Evolutionary conservation across 257 asterid genomes (phyloP), one percentile per base, ranked within the genome.

Genomic region (Rehmannia glutinosa): DNA sequence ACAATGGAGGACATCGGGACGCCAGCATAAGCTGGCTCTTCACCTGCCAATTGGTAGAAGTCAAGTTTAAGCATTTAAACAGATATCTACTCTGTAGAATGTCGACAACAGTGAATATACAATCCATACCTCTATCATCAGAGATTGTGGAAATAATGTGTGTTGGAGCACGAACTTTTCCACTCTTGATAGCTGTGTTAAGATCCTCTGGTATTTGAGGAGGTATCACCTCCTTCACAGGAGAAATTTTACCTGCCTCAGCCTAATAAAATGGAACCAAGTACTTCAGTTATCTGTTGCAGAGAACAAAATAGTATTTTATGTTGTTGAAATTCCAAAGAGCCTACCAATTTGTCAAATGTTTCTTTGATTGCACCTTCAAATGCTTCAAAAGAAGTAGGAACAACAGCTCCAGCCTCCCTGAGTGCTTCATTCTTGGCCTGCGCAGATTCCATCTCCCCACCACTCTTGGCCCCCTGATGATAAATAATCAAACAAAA

Each of bases 381-480:
- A 68, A 94, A 84, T 72, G 97, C 91, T 82, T 94, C 99, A 73
- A 38, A 94, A n/a, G 99, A 94, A 75, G 96, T 87, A 53, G 99
- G 99, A 70, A 94, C 99, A 62, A 77, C 86, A 69, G 99, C 99
- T 45, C 99, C 97, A 65, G 95, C 96, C 11, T 91, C 97, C 78
- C 74, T 81, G 56, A 94, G 95, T 66, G 99, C 97, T 84, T 85
- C 85, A 73, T 91, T 94, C 82, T 94, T 94, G 68, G 91, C 99
- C 86, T 94, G 99, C 30, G 99, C 99, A 59, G 99, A 94, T 78
- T 94, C 99, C 95, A 94, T 67, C 72, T 94, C 99, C 46, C 96
- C 97, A 58, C 99, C 99, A 84, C 99, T 94, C 83, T 94, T 94
- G 69, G 99, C 99, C 42, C 99, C 99, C 99, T 94, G 79, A 73